Base-by-base conservation (phyloP, 768 basidiomycete genomes). In the Saitozyma podzolica region DNA sequence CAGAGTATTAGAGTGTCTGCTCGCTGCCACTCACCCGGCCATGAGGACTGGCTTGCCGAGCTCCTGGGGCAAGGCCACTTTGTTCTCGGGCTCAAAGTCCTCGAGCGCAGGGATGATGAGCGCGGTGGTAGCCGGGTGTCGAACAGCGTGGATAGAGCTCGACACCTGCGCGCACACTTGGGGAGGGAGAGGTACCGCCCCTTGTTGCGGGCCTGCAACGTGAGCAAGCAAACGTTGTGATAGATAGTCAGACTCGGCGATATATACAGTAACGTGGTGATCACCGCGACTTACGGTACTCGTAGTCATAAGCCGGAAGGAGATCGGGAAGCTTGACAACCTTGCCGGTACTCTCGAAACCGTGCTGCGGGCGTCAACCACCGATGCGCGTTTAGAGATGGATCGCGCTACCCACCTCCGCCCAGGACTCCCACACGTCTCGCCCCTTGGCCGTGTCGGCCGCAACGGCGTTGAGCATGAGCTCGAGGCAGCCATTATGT, bases 291-390 rank as follows among this genome's bases (percentile, higher is more conserved):
- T 52, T 20, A 59, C 58, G 50, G 19, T 17, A 48, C 61, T 64
- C 57, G 62, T 54, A 72, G 56, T 72, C 70, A 39, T 52, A 66
- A 48, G 62, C 69, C 9, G 64, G 37, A 7, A 65, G 62, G 17
- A 72, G 51, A 16, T 63, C 70, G 8, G 70, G 70, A 13, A 72
- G 48, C 7, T 51, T 47, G 19, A 40, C 53, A 8, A 66, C 52
- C 14, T 29, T 40, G 17, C 70, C 70, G n/a, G 50, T 29, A 20
- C 42, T 47, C 9, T 20, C 61, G 29, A 66, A 65, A 6, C 56
- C 57, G 40, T 65, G 63, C 63, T 67, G 48, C 0, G 13, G 17
- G 56, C 47, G 9, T 37, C 40, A 20, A 39, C 45, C 8, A 11
- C 40, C 29, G 29, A 29, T 29, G 29, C 29, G 29, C 29, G 29